Base-by-base conservation (phyloP, 805 yeast species). In the Maudiozyma serrabonitensis region DNA sequence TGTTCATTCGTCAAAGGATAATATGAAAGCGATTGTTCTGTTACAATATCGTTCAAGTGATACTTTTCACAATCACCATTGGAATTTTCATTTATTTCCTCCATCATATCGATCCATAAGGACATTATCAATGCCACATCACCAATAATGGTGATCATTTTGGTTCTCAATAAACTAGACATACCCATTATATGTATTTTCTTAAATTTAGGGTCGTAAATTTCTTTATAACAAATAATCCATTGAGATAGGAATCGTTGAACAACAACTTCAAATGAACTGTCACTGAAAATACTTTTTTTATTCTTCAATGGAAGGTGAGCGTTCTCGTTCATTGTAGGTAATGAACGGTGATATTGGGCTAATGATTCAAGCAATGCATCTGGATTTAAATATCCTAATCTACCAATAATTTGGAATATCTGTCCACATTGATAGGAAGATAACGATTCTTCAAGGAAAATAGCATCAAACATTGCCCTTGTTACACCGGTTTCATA, bases 171-270 rank as follows among this genome's bases (percentile, higher is more conserved):
- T 46, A 84, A 56, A 11, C 81, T 67, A 3, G 83, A 68, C 8
- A 85, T 62, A 0, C 87, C 93, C 51, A 87, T 63, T 3, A 81
- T 68, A 54, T 77, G 80, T 47, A 83, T 69, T 64, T 91, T 91
- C 53, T 84, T 79, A 55, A 80, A 79, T 51, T 87, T 74, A 0
- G 95, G 90, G 57, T 82, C 88, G 41, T 84, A 85, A 50, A 86
- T 75, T 51, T 78, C 78, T 28, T 71, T 69, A 52, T 75, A 63
- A 72, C 79, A 76, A 25, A 72, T 69, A 40, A 71, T 66, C 70
- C 76, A 72, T 15, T 64, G 57, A 4, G 64, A 56, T 13, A 67
- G 35, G 21, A 72, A 62, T 47, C 61, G 66, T 41, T 51, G 51
- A 4, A 69, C 46, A 5, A 65, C 50, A 6, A 54, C 54, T 15